These are phyloP conservation scores for Nemania serpens DNA, from an alignment of 2,329 filamentous ascomycete genomes.

Conservation along the genomic window DNA sequence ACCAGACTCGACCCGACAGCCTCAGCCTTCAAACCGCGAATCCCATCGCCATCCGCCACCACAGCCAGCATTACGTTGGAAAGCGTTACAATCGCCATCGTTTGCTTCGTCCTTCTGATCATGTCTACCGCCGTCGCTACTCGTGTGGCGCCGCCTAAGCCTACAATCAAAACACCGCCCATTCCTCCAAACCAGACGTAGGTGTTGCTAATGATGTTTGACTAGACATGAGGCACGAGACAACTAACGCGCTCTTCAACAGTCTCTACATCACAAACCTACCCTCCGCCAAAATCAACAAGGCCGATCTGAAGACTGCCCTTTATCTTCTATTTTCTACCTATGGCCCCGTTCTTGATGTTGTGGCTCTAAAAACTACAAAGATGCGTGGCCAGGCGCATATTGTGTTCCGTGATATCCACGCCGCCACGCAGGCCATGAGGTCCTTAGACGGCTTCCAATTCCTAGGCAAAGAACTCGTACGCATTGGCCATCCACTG, in stretches of 20 bases:
- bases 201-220: constrained; percentile 42
- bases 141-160: constrained; percentile 37
- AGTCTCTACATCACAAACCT: constrained; percentile 91
- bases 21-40: neutral
- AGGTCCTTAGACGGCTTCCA: constrained; percentile 82
- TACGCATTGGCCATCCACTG: constrained; percentile 49
- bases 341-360: constrained; percentile 88
- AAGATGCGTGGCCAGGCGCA: constrained; percentile 98
- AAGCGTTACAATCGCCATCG: neutral
- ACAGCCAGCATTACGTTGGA: neutral
- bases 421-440: constrained; percentile 94
- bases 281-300: constrained; percentile 83
- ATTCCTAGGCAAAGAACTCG: constrained; percentile 84
- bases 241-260: constrained; percentile 3
- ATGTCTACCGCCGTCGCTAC: constrained; percentile 44
- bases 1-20: neutral
- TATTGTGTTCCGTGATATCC: constrained; percentile 84
- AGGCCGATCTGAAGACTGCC: constrained; percentile 81
- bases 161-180: constrained; percentile 54
- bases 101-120: constrained; percentile 11
- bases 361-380: constrained; percentile 84
- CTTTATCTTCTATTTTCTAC: constrained; percentile 95
- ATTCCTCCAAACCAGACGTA: constrained; percentile 77
- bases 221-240: constrained; percentile 9
- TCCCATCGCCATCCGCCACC: neutral